Evolutionary conservation across 768 basidiomycete genomes (phyloP).

Genomic region (Phlegmacium glaucopus): DNA sequence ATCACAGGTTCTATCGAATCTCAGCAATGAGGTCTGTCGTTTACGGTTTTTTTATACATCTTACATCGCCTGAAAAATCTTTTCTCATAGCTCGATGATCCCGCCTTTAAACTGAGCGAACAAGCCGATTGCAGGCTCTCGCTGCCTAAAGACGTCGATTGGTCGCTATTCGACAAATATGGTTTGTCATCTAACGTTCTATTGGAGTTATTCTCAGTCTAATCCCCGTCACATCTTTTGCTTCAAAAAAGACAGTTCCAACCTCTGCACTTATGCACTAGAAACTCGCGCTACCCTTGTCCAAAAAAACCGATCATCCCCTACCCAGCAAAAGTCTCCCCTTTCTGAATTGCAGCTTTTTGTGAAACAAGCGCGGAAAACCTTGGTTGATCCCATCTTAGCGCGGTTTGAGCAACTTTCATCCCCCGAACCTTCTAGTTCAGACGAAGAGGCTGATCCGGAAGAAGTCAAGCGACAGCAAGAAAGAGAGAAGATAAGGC

Average conservation of each 20-base stretch:
- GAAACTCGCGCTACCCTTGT: constrained; percentile 30
- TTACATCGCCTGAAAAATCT: constrained; percentile 3
- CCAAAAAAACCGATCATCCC: constrained; percentile 33
- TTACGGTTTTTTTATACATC: background rate
- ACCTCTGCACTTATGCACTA: constrained; percentile 33
- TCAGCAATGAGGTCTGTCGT: constrained; percentile 29
- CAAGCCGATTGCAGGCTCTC: constrained; percentile 39
- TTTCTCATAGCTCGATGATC: constrained; percentile 21
- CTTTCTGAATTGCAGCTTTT: constrained; percentile 56
- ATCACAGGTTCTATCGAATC: constrained; percentile 7
- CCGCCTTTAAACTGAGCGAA: constrained; percentile 41
- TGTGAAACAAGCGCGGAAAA: constrained; percentile 48
- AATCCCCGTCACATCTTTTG: background rate
- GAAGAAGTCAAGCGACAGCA: constrained; percentile 31
- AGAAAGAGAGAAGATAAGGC: constrained; percentile 51
- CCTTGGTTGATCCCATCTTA: constrained; percentile 50
- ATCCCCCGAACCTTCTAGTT: constrained; percentile 29
- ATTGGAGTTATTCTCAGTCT: background rate
- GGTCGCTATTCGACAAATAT: constrained; percentile 53
- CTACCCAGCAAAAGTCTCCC: constrained; percentile 34
- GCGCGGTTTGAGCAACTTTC: constrained; percentile 29
- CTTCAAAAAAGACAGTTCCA: constrained; percentile 43
- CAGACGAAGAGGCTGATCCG: constrained; percentile 36
- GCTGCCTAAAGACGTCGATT: constrained; percentile 53
- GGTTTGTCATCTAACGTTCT: constrained; percentile 37